phyloP scores from a whole-genome alignment of 2,329 filamentous ascomycete species.

The Dactylellina sp. region DNA sequence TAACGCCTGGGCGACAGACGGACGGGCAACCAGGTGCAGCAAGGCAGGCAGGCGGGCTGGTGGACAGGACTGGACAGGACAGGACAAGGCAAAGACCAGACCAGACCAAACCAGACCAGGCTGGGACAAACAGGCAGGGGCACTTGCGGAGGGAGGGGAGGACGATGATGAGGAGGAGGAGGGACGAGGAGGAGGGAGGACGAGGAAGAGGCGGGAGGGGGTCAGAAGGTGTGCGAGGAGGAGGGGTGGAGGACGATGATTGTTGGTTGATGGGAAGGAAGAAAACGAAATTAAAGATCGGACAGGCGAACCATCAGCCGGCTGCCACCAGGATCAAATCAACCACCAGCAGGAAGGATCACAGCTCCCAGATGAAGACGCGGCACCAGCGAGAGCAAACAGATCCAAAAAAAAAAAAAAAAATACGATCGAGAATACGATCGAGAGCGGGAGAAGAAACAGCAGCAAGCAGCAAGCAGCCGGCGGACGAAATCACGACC shows the following conservation, averaged over 20 bases:
- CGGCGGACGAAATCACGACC: slow-evolving; percentile 6
- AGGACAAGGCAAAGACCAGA: background rate
- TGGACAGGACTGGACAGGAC: background rate
- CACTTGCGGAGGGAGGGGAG: slow-evolving; percentile 1
- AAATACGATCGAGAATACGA: background rate
- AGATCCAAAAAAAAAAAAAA: slow-evolving; percentile 4
- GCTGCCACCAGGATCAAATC: slow-evolving; percentile 6
- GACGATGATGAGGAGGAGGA: slow-evolving; percentile 4
- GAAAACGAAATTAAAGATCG: slow-evolving; percentile 28
- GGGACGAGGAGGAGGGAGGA: slow-evolving; percentile 7
- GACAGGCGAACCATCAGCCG: slow-evolving; percentile 1
- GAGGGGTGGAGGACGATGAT: slow-evolving; percentile 30
- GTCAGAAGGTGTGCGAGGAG: slow-evolving; percentile 13
- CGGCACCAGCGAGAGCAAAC: background rate
- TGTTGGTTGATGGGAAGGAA: slow-evolving; percentile 34
- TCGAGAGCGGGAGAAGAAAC: too few species aligned
- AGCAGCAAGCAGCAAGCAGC: background rate
- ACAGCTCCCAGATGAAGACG: too few species aligned
- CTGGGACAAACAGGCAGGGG: background rate
- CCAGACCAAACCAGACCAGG: slow-evolving; percentile 12
- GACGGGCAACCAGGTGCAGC: slow-evolving; percentile 6
- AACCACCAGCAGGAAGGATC: background rate
- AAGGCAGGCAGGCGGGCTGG: slow-evolving; percentile 7
- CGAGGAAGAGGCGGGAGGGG: slow-evolving; percentile 19
- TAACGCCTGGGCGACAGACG: slow-evolving; percentile 26